phyloP scores from a whole-genome alignment of 2,329 filamentous ascomycete species.

The Fusarium praegraminearum region DNA sequence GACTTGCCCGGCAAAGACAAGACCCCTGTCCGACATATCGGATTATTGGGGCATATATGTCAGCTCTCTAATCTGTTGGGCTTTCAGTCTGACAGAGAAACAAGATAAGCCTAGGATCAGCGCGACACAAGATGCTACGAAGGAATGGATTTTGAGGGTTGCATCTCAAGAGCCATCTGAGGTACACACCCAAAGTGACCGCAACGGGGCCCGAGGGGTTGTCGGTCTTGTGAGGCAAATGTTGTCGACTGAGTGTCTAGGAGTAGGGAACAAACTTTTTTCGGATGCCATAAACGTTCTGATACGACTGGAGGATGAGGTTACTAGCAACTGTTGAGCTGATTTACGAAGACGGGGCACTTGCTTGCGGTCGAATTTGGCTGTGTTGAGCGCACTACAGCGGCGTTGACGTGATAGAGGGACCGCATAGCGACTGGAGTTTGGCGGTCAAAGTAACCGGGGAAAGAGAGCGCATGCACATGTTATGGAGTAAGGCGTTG shows the following conservation, averaged over 20 bases:
- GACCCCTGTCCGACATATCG: slow-evolving; percentile 55
- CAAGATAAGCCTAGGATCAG: slow-evolving; percentile 31
- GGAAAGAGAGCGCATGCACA: slow-evolving; percentile 1
- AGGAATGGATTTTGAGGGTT: slow-evolving; percentile 57
- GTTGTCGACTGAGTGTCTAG: slow-evolving; percentile 63
- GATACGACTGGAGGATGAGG: slow-evolving; percentile 61
- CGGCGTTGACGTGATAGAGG: slow-evolving; percentile 19
- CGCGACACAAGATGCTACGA: slow-evolving; percentile 47
- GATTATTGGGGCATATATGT: slow-evolving; percentile 69
- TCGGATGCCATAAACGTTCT: slow-evolving; percentile 67
- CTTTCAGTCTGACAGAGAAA: slow-evolving; percentile 57
- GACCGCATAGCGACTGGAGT: slow-evolving; percentile 17
- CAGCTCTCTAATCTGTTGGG: slow-evolving; percentile 71
- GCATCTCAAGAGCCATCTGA: slow-evolving; percentile 57
- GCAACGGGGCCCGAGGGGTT: slow-evolving; percentile 59
- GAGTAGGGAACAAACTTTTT: slow-evolving; percentile 62
- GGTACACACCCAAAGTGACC: slow-evolving; percentile 54
- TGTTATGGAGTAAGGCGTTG: slow-evolving; percentile 9
- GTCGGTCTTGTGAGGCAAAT: slow-evolving; percentile 62
- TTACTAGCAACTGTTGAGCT: slow-evolving; percentile 49
- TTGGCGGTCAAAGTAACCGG: slow-evolving; percentile 24
- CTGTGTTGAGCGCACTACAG: slow-evolving; percentile 2
- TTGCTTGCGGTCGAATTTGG: not conserved
- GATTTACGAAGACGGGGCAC: slow-evolving; percentile 2
- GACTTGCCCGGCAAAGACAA: slow-evolving; percentile 15